Conservation (phyloP, 768 basidiomycete genomes). For the Mycena chlorophos region DNA sequence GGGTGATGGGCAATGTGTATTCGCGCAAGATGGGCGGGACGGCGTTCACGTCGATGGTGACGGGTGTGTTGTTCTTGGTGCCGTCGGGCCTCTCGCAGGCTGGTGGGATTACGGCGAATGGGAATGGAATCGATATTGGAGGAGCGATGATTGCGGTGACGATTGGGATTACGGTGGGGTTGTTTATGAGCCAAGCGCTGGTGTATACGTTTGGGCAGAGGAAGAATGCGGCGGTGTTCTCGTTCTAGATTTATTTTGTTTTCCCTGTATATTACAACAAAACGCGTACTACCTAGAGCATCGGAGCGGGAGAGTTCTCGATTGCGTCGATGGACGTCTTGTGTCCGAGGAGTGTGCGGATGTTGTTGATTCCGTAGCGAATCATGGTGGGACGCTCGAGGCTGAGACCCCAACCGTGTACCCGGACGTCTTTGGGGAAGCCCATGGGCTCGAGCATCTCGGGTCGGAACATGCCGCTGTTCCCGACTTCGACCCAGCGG, state of each 20-base stretch:
- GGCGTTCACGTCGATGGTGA: constrained; percentile 89
- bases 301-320: constrained; percentile 86
- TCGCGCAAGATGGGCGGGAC: constrained; percentile 82
- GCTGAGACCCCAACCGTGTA: constrained; percentile 95
- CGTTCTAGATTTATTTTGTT: constrained; percentile 50
- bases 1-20: constrained; percentile 76
- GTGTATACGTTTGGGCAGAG: constrained; percentile 84
- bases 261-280: constrained; percentile 25
- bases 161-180: constrained; percentile 85
- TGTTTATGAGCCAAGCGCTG: constrained; percentile 85
- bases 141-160: constrained; percentile 88
- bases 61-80: constrained; percentile 83
- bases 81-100: constrained; percentile 89
- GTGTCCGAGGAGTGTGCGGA: constrained; percentile 94
- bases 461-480: constrained; percentile 99
- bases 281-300: constrained; percentile 60
- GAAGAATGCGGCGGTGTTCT: constrained; percentile 85
- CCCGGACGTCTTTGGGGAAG: constrained; percentile 92
- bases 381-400: constrained; percentile 99
- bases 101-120: constrained; percentile 80
- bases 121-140: constrained; percentile 81
- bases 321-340: constrained; percentile 90
- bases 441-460: constrained; percentile 99
- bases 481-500: constrained; percentile 97
- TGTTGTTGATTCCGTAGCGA: constrained; percentile 96